Conservation (phyloP, 1,284 basidiomycete genomes). For the Testicularia cyperi region DNA sequence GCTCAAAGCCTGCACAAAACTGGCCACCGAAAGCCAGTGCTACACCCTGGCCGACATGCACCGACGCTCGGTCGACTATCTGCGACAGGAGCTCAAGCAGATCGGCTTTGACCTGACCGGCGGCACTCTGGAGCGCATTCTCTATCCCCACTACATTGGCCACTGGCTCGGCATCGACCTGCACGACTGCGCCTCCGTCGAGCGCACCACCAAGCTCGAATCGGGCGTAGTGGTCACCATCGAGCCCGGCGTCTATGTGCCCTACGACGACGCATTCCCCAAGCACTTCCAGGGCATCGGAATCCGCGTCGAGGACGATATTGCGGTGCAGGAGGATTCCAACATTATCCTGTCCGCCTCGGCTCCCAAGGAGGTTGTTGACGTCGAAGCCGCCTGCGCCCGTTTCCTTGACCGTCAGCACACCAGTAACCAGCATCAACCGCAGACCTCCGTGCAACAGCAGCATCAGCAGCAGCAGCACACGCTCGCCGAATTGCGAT, state of each 20-base stretch:
- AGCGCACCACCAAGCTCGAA: conserved; percentile 42
- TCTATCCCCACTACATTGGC: conserved; percentile 84
- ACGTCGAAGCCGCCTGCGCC: conserved; percentile 53
- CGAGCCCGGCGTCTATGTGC: conserved; percentile 58
- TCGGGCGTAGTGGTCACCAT: conserved; percentile 53
- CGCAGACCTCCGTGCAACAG: too few species aligned
- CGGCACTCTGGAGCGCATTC: conserved; percentile 70
- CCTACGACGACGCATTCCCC: conserved; percentile 46
- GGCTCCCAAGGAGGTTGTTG: conserved; percentile 54
- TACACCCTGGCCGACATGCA: conserved; percentile 78
- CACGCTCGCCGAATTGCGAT: too few species aligned
- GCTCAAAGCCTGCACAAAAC: conserved; percentile 70
- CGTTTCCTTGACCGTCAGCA: conserved; percentile 9
- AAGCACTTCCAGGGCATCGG: conserved; percentile 54
- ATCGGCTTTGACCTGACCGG: conserved; percentile 72
- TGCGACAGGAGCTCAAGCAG: conserved; percentile 74
- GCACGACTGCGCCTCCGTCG: conserved; percentile 53
- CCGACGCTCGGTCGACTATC: conserved; percentile 70
- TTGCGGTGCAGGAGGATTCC: conserved; percentile 37
- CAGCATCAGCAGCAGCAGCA: too few species aligned
- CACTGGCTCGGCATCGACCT: conserved; percentile 77
- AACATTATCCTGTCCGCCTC: conserved; percentile 47
- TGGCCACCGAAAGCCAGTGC: conserved; percentile 63
- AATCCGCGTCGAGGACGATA: conserved; percentile 58
- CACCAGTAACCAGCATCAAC: too few species aligned